Base-by-base conservation (phyloP, 768 basidiomycete species). In the Lactarius psammicola region DNA sequence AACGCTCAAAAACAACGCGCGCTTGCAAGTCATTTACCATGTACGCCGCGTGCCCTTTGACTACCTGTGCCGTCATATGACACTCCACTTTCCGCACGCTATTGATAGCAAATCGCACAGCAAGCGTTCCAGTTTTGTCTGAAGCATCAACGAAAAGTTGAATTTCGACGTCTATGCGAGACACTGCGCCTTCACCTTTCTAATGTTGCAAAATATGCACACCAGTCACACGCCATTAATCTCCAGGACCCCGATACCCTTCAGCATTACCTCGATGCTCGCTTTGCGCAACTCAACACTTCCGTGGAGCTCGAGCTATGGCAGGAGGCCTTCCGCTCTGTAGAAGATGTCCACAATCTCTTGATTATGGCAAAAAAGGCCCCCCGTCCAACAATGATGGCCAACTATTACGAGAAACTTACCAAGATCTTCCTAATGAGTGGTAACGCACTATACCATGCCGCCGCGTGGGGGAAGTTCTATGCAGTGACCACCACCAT, bases 241-340 rank as follows among this genome's bases (percentile, higher is more conserved):
- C 87, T 98, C 44, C 89, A 92, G 64, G 96, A 98, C 75, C 84
- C 94, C 15, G 96, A 98, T 72, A 96, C 89, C 9, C 88, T 98
- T 58, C 91, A 96, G 73, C 93, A 93, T 71, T 92, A 97, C 76
- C 89, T 98, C 66, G 96, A 98, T 75, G 95, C 94, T 20, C 93
- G 95, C 63, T 98, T 99, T 75, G 91, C 92, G 31, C 95, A 98
- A 80, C 85, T 98, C 68, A 94, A 95, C 72, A 92, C 94, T 23
- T 95, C 95, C 1, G 95, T 98, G 71, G 95, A 98, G 76, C 88
- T 99, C 69, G 96, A 99, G 78, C 84, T 99, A 31, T 99, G 96
- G 96, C 95, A 98, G 74, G 96, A 98, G 73, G 96, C 94, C 11
- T 99, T 98, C 85, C 90, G 96, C 66, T 94, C 94, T 49, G 94